Evolutionary conservation across 768 basidiomycete species (phyloP), one percentile per base, ranked within the genome.

Genomic region (Xerocomellus intermedius): DNA sequence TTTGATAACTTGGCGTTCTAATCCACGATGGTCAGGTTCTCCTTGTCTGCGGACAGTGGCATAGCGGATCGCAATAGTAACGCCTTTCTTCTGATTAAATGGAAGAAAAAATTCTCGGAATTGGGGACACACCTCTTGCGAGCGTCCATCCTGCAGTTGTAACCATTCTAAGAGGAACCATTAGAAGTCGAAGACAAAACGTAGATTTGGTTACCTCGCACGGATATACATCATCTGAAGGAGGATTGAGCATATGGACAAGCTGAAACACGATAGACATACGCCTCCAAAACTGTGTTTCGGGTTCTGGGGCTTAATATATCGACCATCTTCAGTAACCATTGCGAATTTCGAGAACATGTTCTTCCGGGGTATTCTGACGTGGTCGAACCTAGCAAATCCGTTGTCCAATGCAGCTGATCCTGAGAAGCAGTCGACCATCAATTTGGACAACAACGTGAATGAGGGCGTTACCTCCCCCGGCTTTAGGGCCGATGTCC

Each of bases 221-320:
- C 87, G 83, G 48, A 88, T 86, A 64, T 85, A 86, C 46, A 89
- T 66, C 87, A 90, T 89, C 87, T 88, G 4, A 3, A 16, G 37
- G 30, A 37, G 1, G 22, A 12, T 41, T 50, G 24, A 57, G 36
- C 39, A 33, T 4, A 19, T 22, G 22, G 28, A 42, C 19, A 17
- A 12, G 14, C 33, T 7, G 52, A 22, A 37, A 21, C 5, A 19
- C 10, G 19, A 17, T 12, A 32, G 12, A 78, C 83, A 63, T 64
- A 89, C 87, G 3, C 88, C 87, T 48, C 85, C 85, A 57, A 88
- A 90, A 58, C 85, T 86, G 24, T 90, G 71, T 65, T 89, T 91
- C 2, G 84, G 78, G 62, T 91, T 89, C 32, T 82, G 82, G 17
- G 89, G 87, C 57, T 78, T 75, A 24, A 84, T 61, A 61, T 91